Evolutionary conservation across 2,329 filamentous ascomycete species (phyloP), one percentile per base, ranked within the genome.

Genomic region (Lachnellula subtilissima): DNA sequence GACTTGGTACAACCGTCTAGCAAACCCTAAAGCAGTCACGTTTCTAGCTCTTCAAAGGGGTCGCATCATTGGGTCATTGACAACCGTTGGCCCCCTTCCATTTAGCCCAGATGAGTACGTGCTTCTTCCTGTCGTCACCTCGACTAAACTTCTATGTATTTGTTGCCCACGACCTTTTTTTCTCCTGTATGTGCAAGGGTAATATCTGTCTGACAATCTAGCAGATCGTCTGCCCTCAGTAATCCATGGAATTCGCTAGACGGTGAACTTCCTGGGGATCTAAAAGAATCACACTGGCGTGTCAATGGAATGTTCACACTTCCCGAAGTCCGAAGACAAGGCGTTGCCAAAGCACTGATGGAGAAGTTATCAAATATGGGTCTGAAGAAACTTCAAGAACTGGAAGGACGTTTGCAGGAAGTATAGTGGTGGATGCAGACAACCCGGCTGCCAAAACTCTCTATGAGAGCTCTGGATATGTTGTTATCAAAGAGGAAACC

Each of bases 241-340:
- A 63, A 64, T 46, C 63, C 63, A 22, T 65, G 63, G 64, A 37
- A 43, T 4, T 37, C 54, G 12, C 50, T 59, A 23, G 36, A 51
- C n/a, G 47, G 22, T 23, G 37, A 48, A 11, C 36, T 50, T 43
- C 25, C 45, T 8, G 11, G 40, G 23, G 42, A 39, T 17, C 47
- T 40, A 19, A 14, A 25, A 32, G 43, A 55, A 39, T 54, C 66
- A 8, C 65, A 67, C 54, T 74, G 65, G 55, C 67, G 70, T 37
- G 64, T 75, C 42, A 68, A 71, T 50, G 72, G 68, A 19, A 70
- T 75, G 57, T 75, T 72, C 55, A 74, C 71, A 8, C 56, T 64
- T n/a, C 71, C 71, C 39, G 64, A 70, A 49, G 67, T 67, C 53
- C 71, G 73, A 14, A 68, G 72, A 1, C 65, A 65, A 49, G 73